phyloP scores from a whole-genome alignment of 192 early-diverging fungal genomes.

The Coemansia javaensis region DNA sequence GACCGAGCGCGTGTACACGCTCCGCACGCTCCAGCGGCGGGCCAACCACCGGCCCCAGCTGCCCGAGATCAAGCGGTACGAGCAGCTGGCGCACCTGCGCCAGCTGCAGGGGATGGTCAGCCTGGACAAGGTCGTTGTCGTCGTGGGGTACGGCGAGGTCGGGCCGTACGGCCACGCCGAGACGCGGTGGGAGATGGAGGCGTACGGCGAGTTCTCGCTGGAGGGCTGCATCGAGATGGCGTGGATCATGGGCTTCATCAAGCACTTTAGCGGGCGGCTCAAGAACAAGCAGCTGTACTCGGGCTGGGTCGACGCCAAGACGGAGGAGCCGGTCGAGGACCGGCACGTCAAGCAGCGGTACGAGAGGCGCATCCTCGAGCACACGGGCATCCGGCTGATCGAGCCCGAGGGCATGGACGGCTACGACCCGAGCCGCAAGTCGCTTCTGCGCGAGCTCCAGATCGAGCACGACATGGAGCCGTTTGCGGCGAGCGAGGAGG shows the following conservation, averaged over 20 bases:
- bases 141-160: conserved; percentile 90
- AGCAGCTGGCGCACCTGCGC: conserved; percentile 59
- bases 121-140: conserved; percentile 83
- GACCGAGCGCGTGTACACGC: conserved; percentile 16
- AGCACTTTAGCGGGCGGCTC: conserved; percentile 77
- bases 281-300: conserved; percentile 67
- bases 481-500: conserved; percentile 82
- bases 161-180: conserved; percentile 85
- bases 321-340: conserved; percentile 81
- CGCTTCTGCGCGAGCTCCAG: conserved; percentile 81
- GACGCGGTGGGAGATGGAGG: conserved; percentile 96
- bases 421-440: conserved; percentile 87
- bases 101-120: conserved; percentile 75
- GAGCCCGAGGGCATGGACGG: conserved; percentile 81
- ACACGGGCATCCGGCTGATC: conserved; percentile 89
- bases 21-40: conserved; percentile 53
- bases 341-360: conserved; percentile 82
- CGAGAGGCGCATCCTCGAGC: conserved; percentile 83
- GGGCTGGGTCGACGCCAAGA: conserved; percentile 88
- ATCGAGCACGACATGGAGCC: conserved; percentile 84
- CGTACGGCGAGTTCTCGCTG: conserved; percentile 57
- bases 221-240: conserved; percentile 88
- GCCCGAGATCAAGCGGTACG: conserved; percentile 61
- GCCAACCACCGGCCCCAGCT: conserved; percentile 90
- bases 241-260: conserved; percentile 94